Conservation (phyloP, 78 protist species). For the Blattamonas nauphoetae region DNA sequence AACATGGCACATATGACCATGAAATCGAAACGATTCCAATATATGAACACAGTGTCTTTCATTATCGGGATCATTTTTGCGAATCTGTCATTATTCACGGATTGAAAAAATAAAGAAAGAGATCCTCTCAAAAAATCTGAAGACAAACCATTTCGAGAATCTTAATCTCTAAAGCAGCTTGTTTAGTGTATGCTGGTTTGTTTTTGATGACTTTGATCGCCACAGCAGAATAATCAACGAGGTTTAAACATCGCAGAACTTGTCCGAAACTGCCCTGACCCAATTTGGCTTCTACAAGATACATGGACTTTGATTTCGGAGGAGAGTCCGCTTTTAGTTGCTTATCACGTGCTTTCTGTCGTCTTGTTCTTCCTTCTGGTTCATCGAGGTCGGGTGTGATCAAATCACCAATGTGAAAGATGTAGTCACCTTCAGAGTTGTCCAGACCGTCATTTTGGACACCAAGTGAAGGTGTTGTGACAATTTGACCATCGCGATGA, state of each 20-base stretch:
- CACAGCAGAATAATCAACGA: neutral
- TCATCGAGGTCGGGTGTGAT: too few species aligned
- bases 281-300: neutral
- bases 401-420: neutral
- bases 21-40: neutral
- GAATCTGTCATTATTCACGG: neutral
- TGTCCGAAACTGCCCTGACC: slow-evolving; percentile 12
- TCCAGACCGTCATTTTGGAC: neutral
- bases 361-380: too few species aligned
- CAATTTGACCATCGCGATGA: neutral
- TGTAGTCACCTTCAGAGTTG: neutral
- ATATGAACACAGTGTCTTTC: neutral
- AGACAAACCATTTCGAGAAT: neutral
- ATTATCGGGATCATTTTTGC: neutral
- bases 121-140: neutral
- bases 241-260: neutral
- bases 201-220: neutral
- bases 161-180: neutral
- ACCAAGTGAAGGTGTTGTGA: neutral
- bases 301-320: neutral
- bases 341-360: too few species aligned
- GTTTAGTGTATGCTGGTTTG: slow-evolving; percentile 1
- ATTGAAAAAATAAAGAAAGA: neutral
- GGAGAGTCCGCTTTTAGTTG: too few species aligned
- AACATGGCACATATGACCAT: slow-evolving; percentile 6